phyloP scores from a whole-genome alignment of 345 rosid genomes.

The Rhodamnia rubescens region DNA sequence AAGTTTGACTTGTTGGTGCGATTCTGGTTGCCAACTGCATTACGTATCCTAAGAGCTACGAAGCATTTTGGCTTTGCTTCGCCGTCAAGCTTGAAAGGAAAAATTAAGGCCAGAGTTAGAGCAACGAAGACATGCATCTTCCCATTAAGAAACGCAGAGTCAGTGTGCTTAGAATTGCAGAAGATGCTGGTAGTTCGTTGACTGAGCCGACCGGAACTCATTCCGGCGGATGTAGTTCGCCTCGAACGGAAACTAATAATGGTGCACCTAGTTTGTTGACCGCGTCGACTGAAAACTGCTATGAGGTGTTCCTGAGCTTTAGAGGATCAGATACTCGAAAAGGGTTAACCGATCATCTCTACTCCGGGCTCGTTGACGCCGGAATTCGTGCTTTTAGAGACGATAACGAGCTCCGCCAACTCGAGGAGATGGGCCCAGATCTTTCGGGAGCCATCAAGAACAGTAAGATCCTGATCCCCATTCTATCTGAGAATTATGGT shows the following conservation, averaged over 20 bases:
- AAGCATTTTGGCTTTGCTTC: not conserved
- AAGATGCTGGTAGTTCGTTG: not conserved
- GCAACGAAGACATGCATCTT: not conserved
- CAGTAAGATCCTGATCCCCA: not conserved
- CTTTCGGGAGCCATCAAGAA: not conserved
- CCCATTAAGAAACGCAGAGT: not conserved
- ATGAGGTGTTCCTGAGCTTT: not conserved
- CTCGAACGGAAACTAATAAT: not conserved
- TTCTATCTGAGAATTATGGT: not conserved
- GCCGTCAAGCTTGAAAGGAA: not conserved
- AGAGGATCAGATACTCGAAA: not conserved
- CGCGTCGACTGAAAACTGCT: not conserved
- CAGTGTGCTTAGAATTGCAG: not conserved
- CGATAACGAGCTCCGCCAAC: not conserved
- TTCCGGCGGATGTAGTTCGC: not conserved
- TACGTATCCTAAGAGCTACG: not conserved
- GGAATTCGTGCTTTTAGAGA: not conserved
- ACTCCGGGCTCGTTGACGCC: not conserved
- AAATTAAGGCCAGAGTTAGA: not conserved
- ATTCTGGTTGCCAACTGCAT: not conserved
- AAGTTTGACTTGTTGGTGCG: not conserved
- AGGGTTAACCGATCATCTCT: not conserved
- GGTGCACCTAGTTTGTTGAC: not conserved
- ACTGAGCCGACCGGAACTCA: not conserved
- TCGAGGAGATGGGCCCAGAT: not conserved